Evolutionary conservation across 1,284 basidiomycete genomes (phyloP), one percentile per base, ranked within the genome.

Genomic region (Coniferiporia weirii): DNA sequence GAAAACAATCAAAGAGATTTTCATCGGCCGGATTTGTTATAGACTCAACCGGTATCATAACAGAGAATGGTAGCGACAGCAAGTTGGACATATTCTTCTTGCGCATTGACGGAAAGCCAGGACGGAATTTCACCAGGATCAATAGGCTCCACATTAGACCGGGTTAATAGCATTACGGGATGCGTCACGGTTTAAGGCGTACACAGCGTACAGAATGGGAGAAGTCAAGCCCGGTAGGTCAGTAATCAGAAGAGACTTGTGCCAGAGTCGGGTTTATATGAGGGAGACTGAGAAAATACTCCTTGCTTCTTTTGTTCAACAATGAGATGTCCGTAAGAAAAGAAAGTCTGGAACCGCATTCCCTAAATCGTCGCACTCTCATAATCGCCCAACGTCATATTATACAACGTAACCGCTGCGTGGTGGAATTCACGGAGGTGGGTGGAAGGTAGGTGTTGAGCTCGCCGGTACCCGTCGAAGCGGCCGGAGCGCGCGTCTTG

Each of bases 371-470:
- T 54, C 15, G 65, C 60, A 3, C 60, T 48, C 20, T 56, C 22
- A 32, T 63, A 59, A 9, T 63, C 60, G 15, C 69, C 64, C 6
- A 68, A 59, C 12, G 64, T 57, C 17, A 70, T 53, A 5, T 63
- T 63, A 15, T 54, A 57, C 1, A 64, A 56, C 22, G 63, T 59
- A 27, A 70, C 62, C 27, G 27, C 47, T 54, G 57, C 35, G 52
- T 35, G 20, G 20, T 34, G 8, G 34, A n/a, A 34, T 59, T 61
- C 13, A 3, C 52, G 46, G 53, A n/a, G 13, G 52, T 60, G 27
- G 57, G 55, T 65, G 81, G 82, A 36, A 83, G 76, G 72, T 84
- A 84, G 56, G 81, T 79, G 73, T 84, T n/a, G n/a, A n/a, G n/a
- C 84, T 52, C 82, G 65, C 72, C 85, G 55, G n/a, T 63, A 59